Evolutionary conservation across 208 protist genomes (phyloP), one percentile per base, ranked within the genome.

Genomic region (Kentomonas sorsogonicus): DNA sequence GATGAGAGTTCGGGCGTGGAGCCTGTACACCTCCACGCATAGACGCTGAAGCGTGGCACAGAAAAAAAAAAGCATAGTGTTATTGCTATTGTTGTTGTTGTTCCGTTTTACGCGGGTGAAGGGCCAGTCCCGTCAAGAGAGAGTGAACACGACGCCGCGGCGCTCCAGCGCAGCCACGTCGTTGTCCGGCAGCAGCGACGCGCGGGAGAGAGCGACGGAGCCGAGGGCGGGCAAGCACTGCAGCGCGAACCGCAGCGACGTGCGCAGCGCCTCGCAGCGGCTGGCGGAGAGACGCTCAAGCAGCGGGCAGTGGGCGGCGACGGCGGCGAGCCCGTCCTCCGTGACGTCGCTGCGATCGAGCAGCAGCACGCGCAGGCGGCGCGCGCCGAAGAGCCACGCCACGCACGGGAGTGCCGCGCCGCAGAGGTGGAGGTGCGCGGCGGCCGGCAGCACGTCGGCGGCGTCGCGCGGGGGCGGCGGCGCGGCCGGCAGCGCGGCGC

Each of bases 261-360:
- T 83, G 1, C 34, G 41, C 53, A 84, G 65, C 22, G 39, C 29
- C 10, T 62, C 34, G 55, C 81, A 89, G 39, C 56, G 20, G 23
- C 23, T 38, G 1, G 85, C 53, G 0, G 63, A 77, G 3, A 86
- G 46, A n/a, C 64, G 41, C 7, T 58, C 40, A 26, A 86, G 46
- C 16, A 63, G 57, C 16, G 26, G 53, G 20, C 60, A 61, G 9
- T 58, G 50, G 29, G 27, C 48, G 18, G 58, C 67, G 7, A 86
- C 26, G 0, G 20, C 13, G 16, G 34, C 30, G 39, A 89, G 55
- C 11, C 72, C 53, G 16, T 36, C 61, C 0, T 63, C 82, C 1
- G 65, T 83, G 23, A 89, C 40, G 20, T 61, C 69, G 1, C 72
- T 77, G n/a, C 52, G 36, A 50, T 79, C 53, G 22, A 89, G 68